Conservation (phyloP, 1,284 basidiomycete genomes). For the Termitomyces sp. region DNA sequence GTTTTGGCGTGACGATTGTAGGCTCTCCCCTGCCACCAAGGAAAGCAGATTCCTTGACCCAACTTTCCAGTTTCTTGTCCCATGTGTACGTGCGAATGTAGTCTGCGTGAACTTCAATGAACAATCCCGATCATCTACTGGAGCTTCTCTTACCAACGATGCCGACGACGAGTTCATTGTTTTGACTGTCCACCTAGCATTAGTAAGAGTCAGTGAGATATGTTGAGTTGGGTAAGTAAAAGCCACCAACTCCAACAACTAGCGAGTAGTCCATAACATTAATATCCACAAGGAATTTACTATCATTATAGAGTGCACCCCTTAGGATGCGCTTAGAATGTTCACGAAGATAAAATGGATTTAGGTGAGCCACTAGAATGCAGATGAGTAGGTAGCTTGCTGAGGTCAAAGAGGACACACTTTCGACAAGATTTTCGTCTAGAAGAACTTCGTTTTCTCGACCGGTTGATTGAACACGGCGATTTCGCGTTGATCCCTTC, state of each 20-base stretch:
- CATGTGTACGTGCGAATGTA: constrained; percentile 93
- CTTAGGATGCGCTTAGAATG: constrained; percentile 92
- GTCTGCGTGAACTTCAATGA: constrained; percentile 42
- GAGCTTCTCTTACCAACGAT: constrained; percentile 75
- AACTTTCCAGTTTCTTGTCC: constrained; percentile 98
- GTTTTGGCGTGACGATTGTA: constrained; percentile 84
- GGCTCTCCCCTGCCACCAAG: constrained; percentile 85
- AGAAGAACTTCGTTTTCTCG: constrained; percentile 89
- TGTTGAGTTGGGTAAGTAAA: not conserved
- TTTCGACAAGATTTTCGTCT: constrained; percentile 88
- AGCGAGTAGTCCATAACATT: constrained; percentile 99
- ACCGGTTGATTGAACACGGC: constrained; percentile 88
- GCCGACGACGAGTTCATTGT: constrained; percentile 88
- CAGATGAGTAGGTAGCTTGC: constrained; percentile 8
- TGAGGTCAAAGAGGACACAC: constrained; percentile 35
- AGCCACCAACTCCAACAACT: constrained; percentile 68
- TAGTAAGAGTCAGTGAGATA: not conserved
- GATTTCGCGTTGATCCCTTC: constrained; percentile 89
- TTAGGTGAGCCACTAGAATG: constrained; percentile 54
- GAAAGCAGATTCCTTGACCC: constrained; percentile 94
- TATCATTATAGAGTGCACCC: constrained; percentile 91
- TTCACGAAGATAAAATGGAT: constrained; percentile 92
- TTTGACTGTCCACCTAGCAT: constrained; percentile 66
- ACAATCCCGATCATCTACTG: not conserved
- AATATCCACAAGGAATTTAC: constrained; percentile 88